phyloP scores from a whole-genome alignment of 371 early-diverging fungal species.

The Cokeromyces recurvatus region DNA sequence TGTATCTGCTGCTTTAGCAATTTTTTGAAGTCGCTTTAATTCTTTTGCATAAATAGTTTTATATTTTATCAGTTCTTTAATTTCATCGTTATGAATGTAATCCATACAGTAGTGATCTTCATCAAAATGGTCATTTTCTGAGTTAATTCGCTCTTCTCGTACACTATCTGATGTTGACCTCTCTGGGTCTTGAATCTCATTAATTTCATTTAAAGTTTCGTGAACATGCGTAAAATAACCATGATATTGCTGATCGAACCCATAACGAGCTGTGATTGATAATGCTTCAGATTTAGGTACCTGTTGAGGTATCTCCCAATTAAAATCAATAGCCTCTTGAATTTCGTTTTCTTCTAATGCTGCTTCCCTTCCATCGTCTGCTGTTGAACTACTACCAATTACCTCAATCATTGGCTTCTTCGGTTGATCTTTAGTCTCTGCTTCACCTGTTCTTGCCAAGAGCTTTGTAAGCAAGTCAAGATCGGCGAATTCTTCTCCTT shows the following conservation, averaged over 20 bases:
- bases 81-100: slow-evolving; percentile 67
- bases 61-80: slow-evolving; percentile 64
- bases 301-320: slow-evolving; percentile 86
- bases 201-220: slow-evolving; percentile 81
- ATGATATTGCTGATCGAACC: slow-evolving; percentile 85
- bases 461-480: slow-evolving; percentile 84
- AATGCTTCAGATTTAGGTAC: slow-evolving; percentile 37
- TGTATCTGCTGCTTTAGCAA: slow-evolving; percentile 10
- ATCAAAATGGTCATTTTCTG: slow-evolving; percentile 83
- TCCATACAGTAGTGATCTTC: slow-evolving; percentile 88
- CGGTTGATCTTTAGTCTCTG: slow-evolving; percentile 9
- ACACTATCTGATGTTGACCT: slow-evolving; percentile 60
- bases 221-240: slow-evolving; percentile 74
- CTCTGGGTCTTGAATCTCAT: slow-evolving; percentile 75
- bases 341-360: slow-evolving; percentile 1
- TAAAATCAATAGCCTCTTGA: slow-evolving; percentile 60
- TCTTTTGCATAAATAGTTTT: slow-evolving; percentile 68
- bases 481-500: slow-evolving; percentile 80
- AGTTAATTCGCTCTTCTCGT: slow-evolving; percentile 53
- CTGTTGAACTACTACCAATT: slow-evolving; percentile 36
- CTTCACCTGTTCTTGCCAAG: slow-evolving; percentile 63
- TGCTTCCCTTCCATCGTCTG: too few species aligned
- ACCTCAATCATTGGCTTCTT: slow-evolving; percentile 67
- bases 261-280: slow-evolving; percentile 46
- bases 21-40: slow-evolving; percentile 50